Conservation (phyloP, 805 yeast species). For the Cyberlindnera japonica region DNA sequence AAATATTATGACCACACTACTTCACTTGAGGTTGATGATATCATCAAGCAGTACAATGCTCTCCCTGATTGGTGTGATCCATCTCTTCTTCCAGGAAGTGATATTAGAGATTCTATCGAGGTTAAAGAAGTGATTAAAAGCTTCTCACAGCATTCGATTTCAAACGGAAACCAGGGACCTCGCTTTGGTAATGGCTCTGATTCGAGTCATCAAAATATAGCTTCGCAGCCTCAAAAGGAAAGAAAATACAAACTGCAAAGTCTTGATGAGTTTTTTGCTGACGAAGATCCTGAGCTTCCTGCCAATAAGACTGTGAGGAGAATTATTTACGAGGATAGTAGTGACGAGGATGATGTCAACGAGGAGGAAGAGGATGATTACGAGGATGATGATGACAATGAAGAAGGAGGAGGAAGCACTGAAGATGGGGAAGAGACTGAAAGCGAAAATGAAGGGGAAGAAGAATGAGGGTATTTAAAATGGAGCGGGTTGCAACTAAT, state of each 20-base stretch:
- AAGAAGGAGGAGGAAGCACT: constrained; percentile 16
- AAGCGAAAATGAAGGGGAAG: constrained; percentile 23
- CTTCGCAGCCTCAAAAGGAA: constrained; percentile 18
- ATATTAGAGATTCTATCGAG: constrained; percentile 36
- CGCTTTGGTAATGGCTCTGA: constrained; percentile 3
- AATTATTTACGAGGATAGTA: constrained; percentile 21
- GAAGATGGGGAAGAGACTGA: constrained; percentile 6
- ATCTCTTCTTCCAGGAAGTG: constrained; percentile 29
- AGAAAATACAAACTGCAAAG: constrained; percentile 63
- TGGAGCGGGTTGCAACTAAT: too few relatives aligned
- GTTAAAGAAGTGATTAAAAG: constrained; percentile 38
- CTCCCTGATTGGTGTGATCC: constrained; percentile 46
- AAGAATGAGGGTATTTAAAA: constrained; percentile 14
- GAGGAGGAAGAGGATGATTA: constrained; percentile 26
- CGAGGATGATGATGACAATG: constrained; percentile 16
- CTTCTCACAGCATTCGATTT: constrained; percentile 11
- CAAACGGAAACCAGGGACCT: neutral
- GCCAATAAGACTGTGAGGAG: constrained; percentile 10
- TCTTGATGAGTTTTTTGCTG: constrained; percentile 80
- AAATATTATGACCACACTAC: constrained; percentile 17
- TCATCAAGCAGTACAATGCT: constrained; percentile 23
- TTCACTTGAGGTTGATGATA: constrained; percentile 23
- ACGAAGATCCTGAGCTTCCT: constrained; percentile 30
- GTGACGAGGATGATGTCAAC: constrained; percentile 31
- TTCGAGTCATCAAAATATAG: neutral